Conservation (phyloP, 2,329 filamentous ascomycete species). For the Aspergillus sojae region DNA sequence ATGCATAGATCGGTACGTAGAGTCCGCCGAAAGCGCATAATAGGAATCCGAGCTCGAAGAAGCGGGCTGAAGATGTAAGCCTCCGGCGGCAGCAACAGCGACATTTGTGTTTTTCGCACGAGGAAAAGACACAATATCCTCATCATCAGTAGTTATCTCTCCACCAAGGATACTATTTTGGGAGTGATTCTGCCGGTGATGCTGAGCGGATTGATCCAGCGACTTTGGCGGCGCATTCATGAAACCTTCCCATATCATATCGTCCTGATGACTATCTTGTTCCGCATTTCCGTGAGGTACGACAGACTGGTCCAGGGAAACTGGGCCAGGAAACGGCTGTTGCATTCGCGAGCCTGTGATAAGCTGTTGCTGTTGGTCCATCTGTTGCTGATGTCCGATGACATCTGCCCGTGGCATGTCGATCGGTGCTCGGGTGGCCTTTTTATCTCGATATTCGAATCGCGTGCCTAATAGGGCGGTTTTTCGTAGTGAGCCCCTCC, state of each 20-base stretch:
- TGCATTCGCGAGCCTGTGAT: conserved; percentile 2
- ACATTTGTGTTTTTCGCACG: conserved; percentile 45
- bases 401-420: conserved; percentile 24
- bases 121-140: conserved; percentile 71
- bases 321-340: conserved; percentile 14
- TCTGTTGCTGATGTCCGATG: conserved; percentile 13
- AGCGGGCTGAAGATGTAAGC: conserved; percentile 38
- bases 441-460: conserved; percentile 39
- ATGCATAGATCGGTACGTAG: conserved; percentile 33
- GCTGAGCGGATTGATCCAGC: conserved; percentile 28
- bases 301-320: conserved; percentile 15
- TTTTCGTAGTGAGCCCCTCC: conserved; percentile 84
- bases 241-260: conserved; percentile 18
- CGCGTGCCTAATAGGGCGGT: conserved; percentile 74
- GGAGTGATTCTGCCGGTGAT: conserved; percentile 43
- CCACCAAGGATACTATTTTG: conserved; percentile 62
- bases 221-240: conserved; percentile 23
- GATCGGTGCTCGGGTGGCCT: conserved; percentile 14
- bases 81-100: conserved; percentile 20
- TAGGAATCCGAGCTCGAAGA: conserved; percentile 67
- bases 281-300: conserved; percentile 20
- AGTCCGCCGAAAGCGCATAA: conserved; percentile 51
- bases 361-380: conserved; percentile 9
- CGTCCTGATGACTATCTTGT: conserved; percentile 9
- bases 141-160: conserved; percentile 80